Evolutionary conservation across 352 stramenopile genomes (phyloP).

Genomic region (Peronosclerospora sorghi): DNA sequence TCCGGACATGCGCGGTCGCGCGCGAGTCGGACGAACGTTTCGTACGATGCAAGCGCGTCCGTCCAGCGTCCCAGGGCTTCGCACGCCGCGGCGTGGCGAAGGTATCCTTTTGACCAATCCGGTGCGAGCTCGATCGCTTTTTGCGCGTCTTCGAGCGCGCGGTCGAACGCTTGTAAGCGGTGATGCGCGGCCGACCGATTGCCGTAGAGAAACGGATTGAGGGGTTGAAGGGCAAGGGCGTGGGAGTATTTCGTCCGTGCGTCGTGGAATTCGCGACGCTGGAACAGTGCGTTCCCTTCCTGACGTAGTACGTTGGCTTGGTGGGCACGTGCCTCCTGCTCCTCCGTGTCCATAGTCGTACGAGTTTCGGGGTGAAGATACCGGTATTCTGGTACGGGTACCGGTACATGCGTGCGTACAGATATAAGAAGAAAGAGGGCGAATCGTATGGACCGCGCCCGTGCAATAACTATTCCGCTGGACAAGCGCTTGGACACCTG

Average conservation of each 20-base stretch:
- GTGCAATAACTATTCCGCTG: too few relatives aligned
- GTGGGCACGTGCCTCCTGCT: too few relatives aligned
- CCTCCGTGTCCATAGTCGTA: too few relatives aligned
- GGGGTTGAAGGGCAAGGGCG: conserved; percentile 32
- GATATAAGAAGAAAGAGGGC: too few relatives aligned
- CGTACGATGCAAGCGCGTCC: conserved; percentile 69
- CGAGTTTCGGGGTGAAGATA: too few relatives aligned
- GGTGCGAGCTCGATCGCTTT: conserved; percentile 66
- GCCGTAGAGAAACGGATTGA: conserved; percentile 57
- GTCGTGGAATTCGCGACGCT: conserved; percentile 34
- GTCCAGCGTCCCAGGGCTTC: conserved; percentile 40
- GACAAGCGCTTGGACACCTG: too few relatives aligned
- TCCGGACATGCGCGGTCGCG: conserved; percentile 12
- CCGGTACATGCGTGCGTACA: too few relatives aligned
- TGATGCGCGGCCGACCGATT: conserved; percentile 84
- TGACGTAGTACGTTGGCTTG: conserved; percentile 31
- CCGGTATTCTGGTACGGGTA: too few relatives aligned
- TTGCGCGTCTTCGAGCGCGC: conserved; percentile 79
- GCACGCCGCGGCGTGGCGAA: conserved; percentile 80
- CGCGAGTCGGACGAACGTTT: conserved; percentile 60
- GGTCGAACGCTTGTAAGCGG: conserved; percentile 55
- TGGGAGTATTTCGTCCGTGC: conserved; percentile 44
- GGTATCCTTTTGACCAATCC: conserved; percentile 88
- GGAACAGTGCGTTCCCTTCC: conserved; percentile 61
- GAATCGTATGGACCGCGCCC: too few relatives aligned